Evolutionary conservation across 768 basidiomycete species (phyloP).

Genomic region (Suillus bovinus): DNA sequence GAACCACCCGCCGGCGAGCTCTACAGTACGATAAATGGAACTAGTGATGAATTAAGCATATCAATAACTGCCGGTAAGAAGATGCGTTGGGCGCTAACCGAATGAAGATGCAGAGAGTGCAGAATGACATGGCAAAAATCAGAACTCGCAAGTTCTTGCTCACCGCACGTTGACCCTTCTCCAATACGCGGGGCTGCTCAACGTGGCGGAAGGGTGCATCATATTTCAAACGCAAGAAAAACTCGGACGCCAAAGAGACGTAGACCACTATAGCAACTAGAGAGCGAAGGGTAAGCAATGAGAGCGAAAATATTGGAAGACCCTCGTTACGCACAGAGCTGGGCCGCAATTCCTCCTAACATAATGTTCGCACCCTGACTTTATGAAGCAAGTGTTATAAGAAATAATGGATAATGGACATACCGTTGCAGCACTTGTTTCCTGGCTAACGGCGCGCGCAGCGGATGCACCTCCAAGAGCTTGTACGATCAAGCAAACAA

Average conservation of each 20-base stretch:
- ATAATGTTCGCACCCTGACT: slow-evolving; percentile 52
- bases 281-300: slow-evolving; percentile 15
- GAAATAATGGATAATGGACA: slow-evolving; percentile 6
- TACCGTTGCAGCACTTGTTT: slow-evolving; percentile 20
- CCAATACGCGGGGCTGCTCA: not conserved
- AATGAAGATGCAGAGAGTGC: slow-evolving; percentile 45
- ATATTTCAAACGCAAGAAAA: slow-evolving; percentile 41
- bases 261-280: slow-evolving; percentile 46
- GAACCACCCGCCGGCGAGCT: slow-evolving; percentile 35
- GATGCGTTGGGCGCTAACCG: slow-evolving; percentile 32
- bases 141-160: slow-evolving; percentile 29
- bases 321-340: slow-evolving; percentile 41
- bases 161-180: slow-evolving; percentile 3
- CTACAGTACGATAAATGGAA: slow-evolving; percentile 16
- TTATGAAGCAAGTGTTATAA: not conserved
- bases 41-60: slow-evolving; percentile 3
- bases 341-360: slow-evolving; percentile 64
- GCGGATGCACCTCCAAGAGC: slow-evolving; percentile 47
- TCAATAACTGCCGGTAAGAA: not conserved
- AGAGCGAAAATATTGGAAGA: slow-evolving; percentile 19
- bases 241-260: slow-evolving; percentile 43
- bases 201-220: slow-evolving; percentile 35
- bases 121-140: slow-evolving; percentile 38
- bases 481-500: slow-evolving; percentile 40
- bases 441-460: slow-evolving; percentile 32